Evolutionary conservation across 2,329 filamentous ascomycete genomes (phyloP).

Genomic region (Aureobasidium sp.): DNA sequence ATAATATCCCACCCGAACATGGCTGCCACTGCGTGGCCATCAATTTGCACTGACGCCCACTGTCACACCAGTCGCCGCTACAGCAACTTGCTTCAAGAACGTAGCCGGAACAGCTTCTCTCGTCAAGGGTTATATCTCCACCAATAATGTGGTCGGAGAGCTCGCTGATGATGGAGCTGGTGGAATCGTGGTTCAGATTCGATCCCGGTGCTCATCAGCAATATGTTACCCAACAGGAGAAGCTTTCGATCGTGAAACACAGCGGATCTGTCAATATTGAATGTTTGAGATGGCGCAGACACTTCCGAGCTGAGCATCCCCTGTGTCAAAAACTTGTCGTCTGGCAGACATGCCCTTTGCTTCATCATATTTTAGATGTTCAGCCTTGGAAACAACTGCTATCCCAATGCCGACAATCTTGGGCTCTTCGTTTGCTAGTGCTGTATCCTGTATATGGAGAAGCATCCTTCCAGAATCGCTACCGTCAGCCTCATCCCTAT

Average conservation of each 20-base stretch:
- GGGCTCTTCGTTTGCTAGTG: not conserved
- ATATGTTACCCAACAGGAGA: constrained; percentile 53
- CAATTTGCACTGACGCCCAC: not conserved
- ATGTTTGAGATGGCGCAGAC: constrained; percentile 93
- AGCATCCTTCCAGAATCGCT: not conserved
- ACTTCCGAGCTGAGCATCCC: constrained; percentile 98
- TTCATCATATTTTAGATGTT: not conserved
- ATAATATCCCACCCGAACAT: not conserved
- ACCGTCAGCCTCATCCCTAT: not conserved
- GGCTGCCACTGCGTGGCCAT: not conserved
- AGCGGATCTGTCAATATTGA: constrained; percentile 77
- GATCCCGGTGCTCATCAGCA: constrained; percentile 34
- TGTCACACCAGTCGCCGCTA: constrained; percentile 4
- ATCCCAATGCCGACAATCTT: not conserved
- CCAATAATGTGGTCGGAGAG: constrained; percentile 89
- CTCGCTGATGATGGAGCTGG: constrained; percentile 82
- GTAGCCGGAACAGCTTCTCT: constrained; percentile 46
- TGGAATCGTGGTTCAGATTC: not conserved
- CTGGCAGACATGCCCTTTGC: not conserved
- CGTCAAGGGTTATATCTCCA: constrained; percentile 93
- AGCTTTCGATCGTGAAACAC: constrained; percentile 67
- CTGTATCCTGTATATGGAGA: not conserved
- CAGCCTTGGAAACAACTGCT: not conserved
- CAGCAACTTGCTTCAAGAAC: not conserved
- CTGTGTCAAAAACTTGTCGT: constrained; percentile 42